Conservation (phyloP, 2,329 filamentous ascomycete genomes). For the Claviceps digitariae region DNA sequence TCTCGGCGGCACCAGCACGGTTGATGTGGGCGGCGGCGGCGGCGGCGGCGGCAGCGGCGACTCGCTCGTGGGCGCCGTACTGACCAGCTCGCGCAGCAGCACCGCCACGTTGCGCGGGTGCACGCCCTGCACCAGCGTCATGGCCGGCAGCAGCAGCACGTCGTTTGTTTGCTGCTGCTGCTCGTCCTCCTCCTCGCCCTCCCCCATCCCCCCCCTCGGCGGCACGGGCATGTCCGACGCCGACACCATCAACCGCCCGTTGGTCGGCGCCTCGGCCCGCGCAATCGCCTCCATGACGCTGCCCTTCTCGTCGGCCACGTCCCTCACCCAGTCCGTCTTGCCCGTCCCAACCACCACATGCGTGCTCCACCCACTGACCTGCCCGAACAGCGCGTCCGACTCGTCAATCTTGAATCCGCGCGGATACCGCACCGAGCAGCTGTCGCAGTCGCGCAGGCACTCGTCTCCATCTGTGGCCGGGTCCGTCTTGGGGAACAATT, state of each 20-base stretch:
- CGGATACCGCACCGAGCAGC: conserved; percentile 68
- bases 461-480: conserved; percentile 75
- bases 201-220: conserved; percentile 12
- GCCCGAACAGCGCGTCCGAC: conserved; percentile 67
- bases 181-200: not conserved
- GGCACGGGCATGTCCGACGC: conserved; percentile 89
- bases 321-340: conserved; percentile 85
- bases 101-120: conserved; percentile 59
- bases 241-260: conserved; percentile 75
- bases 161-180: too few relatives aligned
- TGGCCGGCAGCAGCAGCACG: conserved; percentile 72
- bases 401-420: conserved; percentile 59
- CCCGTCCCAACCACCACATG: conserved; percentile 90
- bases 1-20: too few relatives aligned
- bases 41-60: conserved; percentile 56
- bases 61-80: conserved; percentile 58
- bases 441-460: conserved; percentile 75
- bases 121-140: conserved; percentile 71
- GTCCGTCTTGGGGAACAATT: conserved; percentile 62
- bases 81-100: conserved; percentile 58
- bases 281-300: conserved; percentile 69
- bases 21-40: too few relatives aligned
- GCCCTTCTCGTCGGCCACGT: conserved; percentile 77
- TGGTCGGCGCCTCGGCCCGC: conserved; percentile 42
- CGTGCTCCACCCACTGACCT: conserved; percentile 75